A percentile compares a stretch with the other conserved stretches of the same genome.
These are phyloP conservation scores for Penicillium simplicissimum DNA, from an alignment of 495 filamentous ascomycete species.

Conservation along the genomic window DNA sequence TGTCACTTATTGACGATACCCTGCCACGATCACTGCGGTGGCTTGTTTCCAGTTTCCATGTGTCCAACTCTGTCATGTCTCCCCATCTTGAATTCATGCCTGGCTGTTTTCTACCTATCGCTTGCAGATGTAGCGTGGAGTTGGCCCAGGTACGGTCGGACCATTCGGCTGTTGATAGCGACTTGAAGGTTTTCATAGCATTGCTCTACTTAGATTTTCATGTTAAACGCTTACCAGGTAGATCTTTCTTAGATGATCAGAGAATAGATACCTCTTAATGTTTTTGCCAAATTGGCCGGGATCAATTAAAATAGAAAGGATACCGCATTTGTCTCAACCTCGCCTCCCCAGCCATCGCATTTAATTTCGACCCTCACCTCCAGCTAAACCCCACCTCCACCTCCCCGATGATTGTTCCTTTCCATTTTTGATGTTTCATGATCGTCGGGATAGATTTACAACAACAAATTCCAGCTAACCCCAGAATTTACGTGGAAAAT, in stretches of 20 bases:
- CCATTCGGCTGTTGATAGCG: not conserved
- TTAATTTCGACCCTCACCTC: not conserved
- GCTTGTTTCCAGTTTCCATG: conserved; percentile 16
- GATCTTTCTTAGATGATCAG: too few relatives aligned
- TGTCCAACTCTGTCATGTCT: not conserved
- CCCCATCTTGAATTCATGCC: not conserved
- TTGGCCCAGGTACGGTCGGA: conserved; percentile 4
- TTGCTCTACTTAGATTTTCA: not conserved
- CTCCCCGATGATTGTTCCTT: not conserved
- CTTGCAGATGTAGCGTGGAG: conserved; percentile 12
- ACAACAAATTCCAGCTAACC: not conserved
- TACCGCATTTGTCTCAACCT: not conserved
- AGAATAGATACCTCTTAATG: too few relatives aligned
- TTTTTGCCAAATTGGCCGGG: not conserved
- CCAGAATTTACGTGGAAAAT: not conserved
- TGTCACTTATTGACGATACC: conserved; percentile 36
- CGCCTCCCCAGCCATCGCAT: conserved; percentile 13
- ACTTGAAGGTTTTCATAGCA: not conserved
- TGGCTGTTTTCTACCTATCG: not conserved
- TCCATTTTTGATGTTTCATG: not conserved
- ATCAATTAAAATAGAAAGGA: not conserved
- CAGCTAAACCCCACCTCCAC: not conserved
- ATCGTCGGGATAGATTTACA: not conserved
- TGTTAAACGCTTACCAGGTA: not conserved
- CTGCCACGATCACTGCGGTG: conserved; percentile 21